These are phyloP conservation scores for Linum lewisii DNA, from an alignment of 345 rosid species.

Conservation along the genomic window DNA sequence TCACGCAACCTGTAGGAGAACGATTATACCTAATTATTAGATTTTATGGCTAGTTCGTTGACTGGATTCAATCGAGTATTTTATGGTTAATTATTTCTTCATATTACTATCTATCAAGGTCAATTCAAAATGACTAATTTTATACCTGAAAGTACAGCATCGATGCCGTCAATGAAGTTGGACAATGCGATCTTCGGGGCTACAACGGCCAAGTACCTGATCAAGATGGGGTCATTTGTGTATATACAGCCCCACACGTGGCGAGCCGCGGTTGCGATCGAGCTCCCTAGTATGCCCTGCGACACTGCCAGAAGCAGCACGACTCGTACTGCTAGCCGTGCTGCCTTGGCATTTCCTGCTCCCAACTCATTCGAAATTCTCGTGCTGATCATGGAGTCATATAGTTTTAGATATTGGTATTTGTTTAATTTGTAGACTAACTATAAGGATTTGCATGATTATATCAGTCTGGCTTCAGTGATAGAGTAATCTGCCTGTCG, in stretches of 20 bases:
- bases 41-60: no score
- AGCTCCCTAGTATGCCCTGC: background rate
- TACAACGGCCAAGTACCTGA: background rate
- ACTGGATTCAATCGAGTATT: no score
- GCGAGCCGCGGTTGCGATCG: background rate
- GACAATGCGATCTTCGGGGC: background rate
- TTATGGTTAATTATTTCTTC: no score
- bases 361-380: background rate
- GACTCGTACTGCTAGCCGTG: background rate
- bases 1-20: constrained; percentile 6
- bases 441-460: no score
- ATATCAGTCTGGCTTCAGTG: no score
- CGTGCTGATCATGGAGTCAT: no score
- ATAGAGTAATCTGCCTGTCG: no score
- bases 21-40: no score
- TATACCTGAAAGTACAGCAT: background rate
- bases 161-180: background rate
- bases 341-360: background rate
- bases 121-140: no score
- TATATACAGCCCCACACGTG: background rate
- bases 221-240: background rate
- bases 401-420: no score
- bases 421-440: no score
- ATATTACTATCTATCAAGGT: no score
- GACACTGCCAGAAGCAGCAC: background rate